Base-by-base conservation (phyloP, 768 basidiomycete species). In the Russula sp. region DNA sequence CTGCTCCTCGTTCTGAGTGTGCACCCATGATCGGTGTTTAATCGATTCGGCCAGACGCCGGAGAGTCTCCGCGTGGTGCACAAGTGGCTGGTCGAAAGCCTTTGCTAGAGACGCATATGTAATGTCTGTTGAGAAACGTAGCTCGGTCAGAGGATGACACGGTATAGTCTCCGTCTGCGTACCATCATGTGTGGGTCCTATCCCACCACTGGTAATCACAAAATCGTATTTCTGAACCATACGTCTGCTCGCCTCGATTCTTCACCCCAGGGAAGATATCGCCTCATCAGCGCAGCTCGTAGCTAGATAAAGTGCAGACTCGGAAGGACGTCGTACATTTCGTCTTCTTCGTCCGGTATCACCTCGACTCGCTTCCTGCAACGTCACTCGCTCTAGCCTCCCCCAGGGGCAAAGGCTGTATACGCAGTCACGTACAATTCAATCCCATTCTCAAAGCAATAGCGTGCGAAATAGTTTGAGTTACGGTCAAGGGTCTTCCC, bases 101-200 rank as follows among this genome's bases (percentile, higher is more conserved):
- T 85, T 88, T 6, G 88, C 93, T 22, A 98, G 83, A 1, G 90
- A 89, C 6, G 81, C 79, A 68, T 97, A 97, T 5, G 94, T 96
- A 69, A 96, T 96, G 69, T 94, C 91, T 87, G 69, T 34, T 16
- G 29, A 42, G 10, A 9, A 36, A 18, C 9, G 29, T 14, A 20
- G 35, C 14, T 16, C 38, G 34, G 29, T 38, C 47, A 32, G 46
- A 18, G 16, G 18, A 5, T 5, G 49, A 20, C 1, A 50, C 16
- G 18, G 5, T n/a, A 49, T 16, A 8, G n/a, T 7, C n/a, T 35
- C 34, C 9, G 36, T 36, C 35, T 38, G 7, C 36, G 34, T 38
- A 89, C 90, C 90, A 69, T 92, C 92, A 69, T 93, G 91, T 13
- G 92, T 95, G 3, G 92, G 90, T 0, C 93, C 93, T 58, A 97